Percentiles rank a stretch among this genome's conserved stretches.
phyloP scores from a whole-genome alignment of 2,329 filamentous ascomycete species.

The Blastomyces silverae region DNA sequence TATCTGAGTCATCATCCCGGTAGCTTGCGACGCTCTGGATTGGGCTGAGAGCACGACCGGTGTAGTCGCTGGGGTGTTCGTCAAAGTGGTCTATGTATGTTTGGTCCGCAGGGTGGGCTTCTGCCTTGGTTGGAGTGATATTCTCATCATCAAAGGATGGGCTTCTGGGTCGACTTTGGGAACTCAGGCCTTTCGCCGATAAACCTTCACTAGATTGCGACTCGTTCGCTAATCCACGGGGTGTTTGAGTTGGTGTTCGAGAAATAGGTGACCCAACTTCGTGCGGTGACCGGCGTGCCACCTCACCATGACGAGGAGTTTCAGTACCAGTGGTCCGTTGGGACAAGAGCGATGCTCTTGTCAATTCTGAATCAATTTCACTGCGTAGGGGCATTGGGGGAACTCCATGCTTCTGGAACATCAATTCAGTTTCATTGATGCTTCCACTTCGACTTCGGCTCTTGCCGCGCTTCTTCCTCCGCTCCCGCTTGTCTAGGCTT shows the following conservation, averaged over 20 bases:
- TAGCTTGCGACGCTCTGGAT: slow-evolving; percentile 91
- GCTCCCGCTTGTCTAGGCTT: slow-evolving; percentile 43
- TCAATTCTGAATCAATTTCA: slow-evolving; percentile 79
- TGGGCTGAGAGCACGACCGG: slow-evolving; percentile 69
- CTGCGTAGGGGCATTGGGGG: slow-evolving; percentile 86
- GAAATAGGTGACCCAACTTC: slow-evolving; percentile 54
- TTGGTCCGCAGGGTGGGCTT: slow-evolving; percentile 2
- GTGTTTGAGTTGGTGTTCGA: slow-evolving; percentile 54
- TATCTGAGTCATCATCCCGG: slow-evolving; percentile 60
- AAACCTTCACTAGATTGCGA: slow-evolving; percentile 9
- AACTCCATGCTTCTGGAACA: slow-evolving; percentile 51
- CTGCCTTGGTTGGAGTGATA: slow-evolving; percentile 9
- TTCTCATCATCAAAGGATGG: slow-evolving; percentile 7
- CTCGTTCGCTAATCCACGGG: slow-evolving; percentile 27
- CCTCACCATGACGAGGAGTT: slow-evolving; percentile 60
- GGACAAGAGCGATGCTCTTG: slow-evolving; percentile 77
- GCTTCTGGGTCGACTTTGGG: neutral
- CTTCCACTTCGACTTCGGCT: slow-evolving; percentile 48
- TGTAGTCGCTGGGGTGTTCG: slow-evolving; percentile 44
- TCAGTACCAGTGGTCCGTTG: slow-evolving; percentile 67
- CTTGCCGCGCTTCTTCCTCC: slow-evolving; percentile 43
- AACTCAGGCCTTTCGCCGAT: neutral
- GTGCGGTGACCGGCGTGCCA: slow-evolving; percentile 52
- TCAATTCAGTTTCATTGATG: slow-evolving; percentile 47
- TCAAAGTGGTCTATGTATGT: slow-evolving; percentile 24